These are phyloP conservation scores for Gastrodia elata DNA, from an alignment of 106 monocot species.

Conservation along the genomic window DNA sequence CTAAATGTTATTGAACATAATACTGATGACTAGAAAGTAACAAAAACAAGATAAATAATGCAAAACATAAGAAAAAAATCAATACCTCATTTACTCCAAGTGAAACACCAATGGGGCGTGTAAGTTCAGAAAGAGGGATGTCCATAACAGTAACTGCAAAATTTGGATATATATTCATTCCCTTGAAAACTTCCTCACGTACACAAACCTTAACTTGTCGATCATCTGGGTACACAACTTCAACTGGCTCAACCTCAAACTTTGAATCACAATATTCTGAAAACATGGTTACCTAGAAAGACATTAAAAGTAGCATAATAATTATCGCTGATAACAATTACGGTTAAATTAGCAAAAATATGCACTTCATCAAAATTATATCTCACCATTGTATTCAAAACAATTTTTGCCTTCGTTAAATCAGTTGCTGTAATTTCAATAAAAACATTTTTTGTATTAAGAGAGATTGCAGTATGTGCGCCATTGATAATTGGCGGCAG, in stretches of 20 bases:
- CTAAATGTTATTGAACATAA: neutral
- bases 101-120: conserved; percentile 55
- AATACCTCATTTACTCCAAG: conserved; percentile 56
- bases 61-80: neutral
- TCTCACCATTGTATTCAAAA: conserved; percentile 90
- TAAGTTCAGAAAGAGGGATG: conserved; percentile 52
- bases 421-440: conserved; percentile 98
- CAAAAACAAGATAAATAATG: neutral
- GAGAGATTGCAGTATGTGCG: conserved; percentile 81
- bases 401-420: conserved; percentile 91
- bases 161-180: conserved; percentile 61
- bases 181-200: conserved; percentile 47
- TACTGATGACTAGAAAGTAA: neutral
- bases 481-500: conserved; percentile 98
- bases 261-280: conserved; percentile 83
- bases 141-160: conserved; percentile 57
- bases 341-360: conserved; percentile 5
- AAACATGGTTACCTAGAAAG: conserved; percentile 82
- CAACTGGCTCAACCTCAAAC: conserved; percentile 92
- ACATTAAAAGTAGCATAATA: neutral
- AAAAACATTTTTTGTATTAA: conserved; percentile 82
- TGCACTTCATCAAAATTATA: neutral
- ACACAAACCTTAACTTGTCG: conserved; percentile 71
- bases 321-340: neutral
- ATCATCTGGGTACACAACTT: conserved; percentile 63